Base-by-base conservation (phyloP, 23 red algal species). In the Agarophyton chilense region DNA sequence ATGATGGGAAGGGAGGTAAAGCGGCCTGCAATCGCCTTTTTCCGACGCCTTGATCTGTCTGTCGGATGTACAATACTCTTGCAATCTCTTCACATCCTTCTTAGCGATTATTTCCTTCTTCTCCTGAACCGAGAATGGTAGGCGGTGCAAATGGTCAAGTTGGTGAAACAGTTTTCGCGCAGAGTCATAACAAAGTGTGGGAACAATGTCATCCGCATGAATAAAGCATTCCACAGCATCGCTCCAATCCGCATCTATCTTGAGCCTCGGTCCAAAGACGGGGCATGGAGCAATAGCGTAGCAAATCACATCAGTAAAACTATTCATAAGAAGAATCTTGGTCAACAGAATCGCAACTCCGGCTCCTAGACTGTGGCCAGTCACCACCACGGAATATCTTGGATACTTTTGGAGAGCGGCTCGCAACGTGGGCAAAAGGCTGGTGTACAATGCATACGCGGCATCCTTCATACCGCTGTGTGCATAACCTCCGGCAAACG, bases 261-360 rank as follows among this genome's bases (percentile, higher is more conserved):
- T 49, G 79, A 66, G 52, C 31, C 68, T 40, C 17, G 83, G 88
- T 7, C 94, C 88, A 66, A 94, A 96, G 12, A 90, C 79, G 1
- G 94, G 94, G 14, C 86, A 84, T 21, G 94, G 94, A 18, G 91
- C 78, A 21, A 94, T 55, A 44, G 94, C 94, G 68, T 96, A 96
- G 45, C 94, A 89, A 40, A 86, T 89, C 26, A 96, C 82, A 57
- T 54, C 60, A 1, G 71, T 2, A 29, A 78, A 79, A 34, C 85
- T 63, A 29, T 78, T 77, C 21, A 71, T 52, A 4, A 94, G 58
- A 39, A 94, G 56, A 13, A 96, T 52, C 51, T 92, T 96, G 56
- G 82, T 90, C 17, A 96, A 51, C 49, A 96, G 83, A 39, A 90
- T 68, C 22, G 94, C 85, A 46, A 87, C 84, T 10, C 94, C 94